A percentile compares a stretch with the other conserved stretches of the same genome.
Conservation (phyloP, 768 basidiomycete species). For the Lactifluus volemus region DNA sequence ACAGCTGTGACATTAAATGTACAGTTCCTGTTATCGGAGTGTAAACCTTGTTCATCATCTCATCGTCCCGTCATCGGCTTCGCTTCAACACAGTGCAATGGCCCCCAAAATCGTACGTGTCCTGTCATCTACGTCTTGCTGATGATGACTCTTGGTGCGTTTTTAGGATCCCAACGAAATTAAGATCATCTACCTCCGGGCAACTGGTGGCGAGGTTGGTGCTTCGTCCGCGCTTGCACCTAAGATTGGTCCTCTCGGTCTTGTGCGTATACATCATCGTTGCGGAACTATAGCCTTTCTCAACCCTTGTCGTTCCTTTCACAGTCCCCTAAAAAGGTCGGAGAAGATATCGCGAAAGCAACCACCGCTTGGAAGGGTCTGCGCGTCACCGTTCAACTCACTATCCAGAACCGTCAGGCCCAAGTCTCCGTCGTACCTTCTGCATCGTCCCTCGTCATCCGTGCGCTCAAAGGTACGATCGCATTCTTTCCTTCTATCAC, state of each 20-base stretch:
- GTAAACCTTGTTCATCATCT: not conserved
- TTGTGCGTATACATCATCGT: constrained; percentile 47
- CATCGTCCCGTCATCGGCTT: constrained; percentile 14
- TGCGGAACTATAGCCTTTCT: constrained; percentile 1
- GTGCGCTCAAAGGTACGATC: constrained; percentile 85
- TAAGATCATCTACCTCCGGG: constrained; percentile 98
- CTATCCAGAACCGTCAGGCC: constrained; percentile 99
- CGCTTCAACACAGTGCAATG: constrained; percentile 35
- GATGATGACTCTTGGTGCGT: not conserved
- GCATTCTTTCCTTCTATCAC: not conserved
- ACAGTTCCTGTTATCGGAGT: constrained; percentile 7
- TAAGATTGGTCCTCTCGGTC: constrained; percentile 99
- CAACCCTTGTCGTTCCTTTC: not conserved
- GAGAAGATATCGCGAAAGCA: constrained; percentile 99
- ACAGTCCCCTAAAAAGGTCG: constrained; percentile 99
- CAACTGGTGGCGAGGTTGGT: constrained; percentile 99
- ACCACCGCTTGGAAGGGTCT: constrained; percentile 99
- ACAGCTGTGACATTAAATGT: not conserved
- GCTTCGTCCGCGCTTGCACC: constrained; percentile 97
- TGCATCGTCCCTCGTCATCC: constrained; percentile 95
- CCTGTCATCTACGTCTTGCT: not conserved
- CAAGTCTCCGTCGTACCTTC: constrained; percentile 94
- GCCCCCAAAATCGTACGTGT: constrained; percentile 67
- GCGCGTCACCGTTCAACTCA: constrained; percentile 96
- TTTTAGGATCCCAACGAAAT: constrained; percentile 92